These are phyloP conservation scores for Santalum album DNA, from an alignment of 164 flowering plant genomes.

Conservation along the genomic window DNA sequence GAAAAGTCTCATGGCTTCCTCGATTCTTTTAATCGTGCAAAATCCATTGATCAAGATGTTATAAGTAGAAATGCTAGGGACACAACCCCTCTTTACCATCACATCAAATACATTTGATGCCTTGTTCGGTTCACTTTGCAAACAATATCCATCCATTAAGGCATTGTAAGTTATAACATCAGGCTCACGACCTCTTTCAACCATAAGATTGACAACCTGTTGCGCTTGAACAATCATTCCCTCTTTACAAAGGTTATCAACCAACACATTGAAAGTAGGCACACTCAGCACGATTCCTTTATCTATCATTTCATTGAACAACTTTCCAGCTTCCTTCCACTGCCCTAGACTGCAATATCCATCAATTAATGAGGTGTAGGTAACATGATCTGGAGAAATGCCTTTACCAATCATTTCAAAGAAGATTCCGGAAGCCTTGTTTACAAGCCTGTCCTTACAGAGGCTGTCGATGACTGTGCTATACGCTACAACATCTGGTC, in stretches of 20 bases:
- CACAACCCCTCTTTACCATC: neutral
- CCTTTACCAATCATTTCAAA: conserved; percentile 3
- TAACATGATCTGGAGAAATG: neutral
- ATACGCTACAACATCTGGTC: neutral
- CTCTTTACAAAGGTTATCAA: neutral
- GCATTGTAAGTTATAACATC: neutral
- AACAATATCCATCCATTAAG: conserved; percentile 1
- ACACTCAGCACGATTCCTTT: neutral
- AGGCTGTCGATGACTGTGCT: conserved; percentile 8
- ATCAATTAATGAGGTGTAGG: conserved; percentile 1
- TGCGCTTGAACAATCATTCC: neutral
- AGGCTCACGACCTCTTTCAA: neutral
- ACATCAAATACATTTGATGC: neutral
- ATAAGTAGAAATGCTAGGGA: neutral
- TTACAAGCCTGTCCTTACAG: neutral
- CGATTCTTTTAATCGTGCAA: conserved; percentile 4
- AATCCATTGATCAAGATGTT: conserved; percentile 1
- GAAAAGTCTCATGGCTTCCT: neutral
- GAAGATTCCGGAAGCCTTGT: conserved; percentile 1
- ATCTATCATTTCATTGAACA: neutral
- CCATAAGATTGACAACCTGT: neutral
- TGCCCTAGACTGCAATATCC: conserved; percentile 1
- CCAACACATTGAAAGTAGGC: neutral
- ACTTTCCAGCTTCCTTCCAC: neutral
- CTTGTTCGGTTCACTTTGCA: neutral